phyloP scores from a whole-genome alignment of 2,329 filamentous ascomycete genomes.

The Karstenula rhodostoma region DNA sequence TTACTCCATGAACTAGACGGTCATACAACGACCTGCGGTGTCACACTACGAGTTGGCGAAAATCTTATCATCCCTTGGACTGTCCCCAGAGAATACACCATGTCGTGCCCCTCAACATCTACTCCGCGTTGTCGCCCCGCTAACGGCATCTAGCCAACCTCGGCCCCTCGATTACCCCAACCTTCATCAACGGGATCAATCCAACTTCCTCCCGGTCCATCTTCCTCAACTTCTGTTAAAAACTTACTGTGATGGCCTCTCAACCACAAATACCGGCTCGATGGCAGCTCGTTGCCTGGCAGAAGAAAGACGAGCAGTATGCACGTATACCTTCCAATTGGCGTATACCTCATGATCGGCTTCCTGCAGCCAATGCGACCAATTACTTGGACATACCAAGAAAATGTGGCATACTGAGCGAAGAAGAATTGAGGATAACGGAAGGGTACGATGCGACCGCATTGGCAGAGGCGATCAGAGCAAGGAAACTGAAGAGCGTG shows the following conservation, averaged over 20 bases:
- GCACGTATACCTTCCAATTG: conserved; percentile 55
- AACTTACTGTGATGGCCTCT: conserved; percentile 1
- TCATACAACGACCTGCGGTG: too few relatives aligned
- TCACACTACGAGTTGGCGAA: background rate
- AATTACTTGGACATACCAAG: conserved; percentile 57
- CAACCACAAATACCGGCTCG: conserved; percentile 25
- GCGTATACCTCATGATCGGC: conserved; percentile 40
- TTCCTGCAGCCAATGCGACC: conserved; percentile 32
- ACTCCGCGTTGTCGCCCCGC: background rate
- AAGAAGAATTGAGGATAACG: conserved; percentile 63
- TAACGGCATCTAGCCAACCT: conserved; percentile 6
- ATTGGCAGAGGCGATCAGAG: conserved; percentile 48
- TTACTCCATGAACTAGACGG: too few relatives aligned
- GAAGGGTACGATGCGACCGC: conserved; percentile 60
- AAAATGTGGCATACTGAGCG: conserved; percentile 61
- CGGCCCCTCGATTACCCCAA: conserved; percentile 10
- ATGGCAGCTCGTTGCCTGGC: conserved; percentile 52
- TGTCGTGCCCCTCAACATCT: background rate
- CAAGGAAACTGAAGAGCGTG: conserved; percentile 44
- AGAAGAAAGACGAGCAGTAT: conserved; percentile 54
- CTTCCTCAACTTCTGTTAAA: background rate
- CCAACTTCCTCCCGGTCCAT: conserved; percentile 12
- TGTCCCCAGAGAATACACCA: background rate
- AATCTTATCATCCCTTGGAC: background rate
- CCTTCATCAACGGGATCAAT: background rate